Percentiles rank a stretch among this genome's conserved stretches.
Evolutionary conservation across 2,329 filamentous ascomycete genomes (phyloP).

Genomic region (Neophaeococcomyces mojaviensis): DNA sequence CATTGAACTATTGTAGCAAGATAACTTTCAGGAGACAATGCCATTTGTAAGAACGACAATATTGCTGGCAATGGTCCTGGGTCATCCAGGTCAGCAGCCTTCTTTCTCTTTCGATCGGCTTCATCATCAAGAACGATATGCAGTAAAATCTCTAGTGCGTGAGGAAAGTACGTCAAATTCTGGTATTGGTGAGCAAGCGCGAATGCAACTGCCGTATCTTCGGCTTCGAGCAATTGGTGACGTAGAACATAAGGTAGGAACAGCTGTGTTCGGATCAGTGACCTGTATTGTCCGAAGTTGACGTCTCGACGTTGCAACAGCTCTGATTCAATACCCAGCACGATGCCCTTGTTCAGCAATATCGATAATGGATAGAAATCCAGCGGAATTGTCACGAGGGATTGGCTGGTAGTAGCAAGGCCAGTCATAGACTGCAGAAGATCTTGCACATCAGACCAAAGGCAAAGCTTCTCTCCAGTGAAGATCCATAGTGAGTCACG

Average conservation of each 20-base stretch:
- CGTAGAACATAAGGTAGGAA: conserved; percentile 84
- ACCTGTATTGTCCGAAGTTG: conserved; percentile 82
- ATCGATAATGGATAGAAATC: conserved; percentile 94
- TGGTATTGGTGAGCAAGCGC: conserved; percentile 79
- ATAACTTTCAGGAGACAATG: conserved; percentile 63
- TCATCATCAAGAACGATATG: conserved; percentile 93
- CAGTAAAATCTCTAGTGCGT: conserved; percentile 83
- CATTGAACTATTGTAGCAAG: conserved; percentile 95
- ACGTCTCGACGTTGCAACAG: conserved; percentile 88
- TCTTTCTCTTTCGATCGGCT: conserved; percentile 53
- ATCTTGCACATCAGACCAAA: conserved; percentile 84
- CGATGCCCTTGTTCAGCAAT: conserved; percentile 78
- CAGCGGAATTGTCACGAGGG: conserved; percentile 67
- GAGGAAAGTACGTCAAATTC: conserved; percentile 81
- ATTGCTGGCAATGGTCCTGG: conserved; percentile 38
- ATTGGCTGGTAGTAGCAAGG: conserved; percentile 10
- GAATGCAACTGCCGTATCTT: conserved; percentile 72
- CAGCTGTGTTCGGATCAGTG: conserved; percentile 81
- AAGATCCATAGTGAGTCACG: conserved; percentile 92
- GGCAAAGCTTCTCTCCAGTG: conserved; percentile 74
- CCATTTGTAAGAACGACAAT: conserved; percentile 60
- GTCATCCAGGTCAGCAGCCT: conserved; percentile 17
- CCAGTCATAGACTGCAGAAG: conserved; percentile 50
- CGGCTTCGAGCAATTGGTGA: conserved; percentile 61
- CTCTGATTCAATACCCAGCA: conserved; percentile 86